Conservation (phyloP, 2,329 filamentous ascomycete species). For the Diaporthe citriasiana region DNA sequence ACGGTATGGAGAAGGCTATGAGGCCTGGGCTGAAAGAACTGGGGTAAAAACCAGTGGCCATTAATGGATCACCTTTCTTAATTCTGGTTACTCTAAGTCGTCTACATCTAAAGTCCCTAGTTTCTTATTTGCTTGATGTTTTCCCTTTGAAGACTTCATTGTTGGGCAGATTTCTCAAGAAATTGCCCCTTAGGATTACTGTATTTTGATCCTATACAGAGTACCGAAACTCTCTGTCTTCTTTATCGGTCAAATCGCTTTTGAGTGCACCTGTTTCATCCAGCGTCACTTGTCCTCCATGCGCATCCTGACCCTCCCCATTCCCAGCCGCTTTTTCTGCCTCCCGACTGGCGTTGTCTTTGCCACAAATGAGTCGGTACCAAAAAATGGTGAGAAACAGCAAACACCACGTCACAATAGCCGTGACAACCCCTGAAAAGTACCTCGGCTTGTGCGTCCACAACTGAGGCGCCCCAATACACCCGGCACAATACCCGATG, state of each 20-base stretch:
- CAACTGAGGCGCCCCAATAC: slow-evolving; percentile 62
- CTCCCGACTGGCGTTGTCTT: slow-evolving; percentile 53
- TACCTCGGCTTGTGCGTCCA: slow-evolving; percentile 62
- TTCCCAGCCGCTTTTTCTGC: not conserved
- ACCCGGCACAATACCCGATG: slow-evolving; percentile 63
- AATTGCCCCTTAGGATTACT: no score
- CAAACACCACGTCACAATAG: slow-evolving; percentile 59
- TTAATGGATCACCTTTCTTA: no score
- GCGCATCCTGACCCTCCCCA: slow-evolving; percentile 11
- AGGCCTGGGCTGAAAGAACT: not conserved
- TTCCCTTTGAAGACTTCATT: no score
- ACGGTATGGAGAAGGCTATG: not conserved
- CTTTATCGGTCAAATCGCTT: slow-evolving; percentile 54
- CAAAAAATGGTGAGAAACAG: slow-evolving; percentile 52
- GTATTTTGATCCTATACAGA: no score
- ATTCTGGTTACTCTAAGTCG: no score
- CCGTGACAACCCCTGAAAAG: slow-evolving; percentile 60
- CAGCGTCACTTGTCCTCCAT: slow-evolving; percentile 41
- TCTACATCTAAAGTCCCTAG: no score
- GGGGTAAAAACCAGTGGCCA: no score
- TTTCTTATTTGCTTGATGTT: no score
- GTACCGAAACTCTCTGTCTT: slow-evolving; percentile 53
- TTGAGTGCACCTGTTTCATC: slow-evolving; percentile 47
- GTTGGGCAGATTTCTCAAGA: no score
- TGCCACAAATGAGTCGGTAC: slow-evolving; percentile 53